phyloP scores from a whole-genome alignment of 2,329 filamentous ascomycete genomes.

The Aspergillus felis region DNA sequence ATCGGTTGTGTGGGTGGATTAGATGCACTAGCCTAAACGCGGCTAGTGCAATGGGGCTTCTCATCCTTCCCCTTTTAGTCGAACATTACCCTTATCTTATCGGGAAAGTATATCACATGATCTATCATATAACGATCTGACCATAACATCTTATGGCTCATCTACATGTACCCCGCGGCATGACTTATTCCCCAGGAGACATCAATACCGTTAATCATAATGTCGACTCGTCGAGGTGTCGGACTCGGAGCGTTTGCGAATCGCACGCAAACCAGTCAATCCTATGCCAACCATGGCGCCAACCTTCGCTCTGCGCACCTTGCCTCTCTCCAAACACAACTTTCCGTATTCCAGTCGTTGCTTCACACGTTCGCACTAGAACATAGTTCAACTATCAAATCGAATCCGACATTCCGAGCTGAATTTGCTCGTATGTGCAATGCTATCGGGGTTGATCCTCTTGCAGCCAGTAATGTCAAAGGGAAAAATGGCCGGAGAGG shows the following conservation, averaged over 20 bases:
- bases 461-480: constrained; percentile 63
- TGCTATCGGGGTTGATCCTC: constrained; percentile 91
- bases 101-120: constrained; percentile 24
- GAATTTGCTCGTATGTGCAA: constrained; percentile 99
- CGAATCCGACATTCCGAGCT: constrained; percentile 88
- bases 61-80: constrained; percentile 1
- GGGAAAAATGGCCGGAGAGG: constrained; percentile 45
- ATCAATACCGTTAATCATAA: constrained; percentile 15
- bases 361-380: constrained; percentile 93
- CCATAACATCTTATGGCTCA: not conserved
- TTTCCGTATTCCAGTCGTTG: constrained; percentile 91
- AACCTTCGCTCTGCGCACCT: constrained; percentile 81
- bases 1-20: constrained; percentile 33
- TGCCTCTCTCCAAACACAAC: constrained; percentile 82
- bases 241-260: constrained; percentile 88
- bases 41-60: constrained; percentile 2
- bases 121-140: not conserved
- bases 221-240: constrained; percentile 60
- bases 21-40: constrained; percentile 17
- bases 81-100: constrained; percentile 21
- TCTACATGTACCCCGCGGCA: not conserved
- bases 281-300: constrained; percentile 86
- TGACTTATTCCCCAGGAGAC: not conserved
- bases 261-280: constrained; percentile 75
- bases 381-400: constrained; percentile 92